A percentile compares a stretch with the other conserved stretches of the same genome.
phyloP scores from a whole-genome alignment of 2,329 filamentous ascomycete species.

The Microcera coccophila region DNA sequence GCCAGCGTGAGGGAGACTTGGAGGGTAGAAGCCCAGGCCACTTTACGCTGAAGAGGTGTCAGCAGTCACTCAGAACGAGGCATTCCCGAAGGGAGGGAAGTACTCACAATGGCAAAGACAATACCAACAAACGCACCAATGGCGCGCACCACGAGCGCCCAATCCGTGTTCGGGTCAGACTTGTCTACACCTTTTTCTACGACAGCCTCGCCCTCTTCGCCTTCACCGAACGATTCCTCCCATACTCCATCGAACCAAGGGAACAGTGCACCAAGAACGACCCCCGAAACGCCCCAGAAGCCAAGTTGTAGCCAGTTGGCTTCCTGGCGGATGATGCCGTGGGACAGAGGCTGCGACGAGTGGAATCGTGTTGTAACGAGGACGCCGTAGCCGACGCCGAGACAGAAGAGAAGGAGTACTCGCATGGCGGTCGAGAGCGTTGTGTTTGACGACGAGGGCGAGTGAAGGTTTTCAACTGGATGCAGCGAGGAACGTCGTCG shows the following conservation, averaged over 20 bases:
- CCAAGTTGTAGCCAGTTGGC: constrained; percentile 64
- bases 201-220: constrained; percentile 29
- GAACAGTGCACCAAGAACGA: constrained; percentile 72
- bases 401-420: constrained; percentile 64
- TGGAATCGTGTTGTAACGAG: constrained; percentile 73
- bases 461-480: constrained; percentile 18
- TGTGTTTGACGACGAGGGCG: constrained; percentile 26
- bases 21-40: constrained; percentile 92
- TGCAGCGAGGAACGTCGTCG: constrained; percentile 36
- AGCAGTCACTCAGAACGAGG: constrained; percentile 3
- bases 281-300: constrained; percentile 78
- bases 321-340: constrained; percentile 35
- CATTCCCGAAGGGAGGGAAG: not conserved
- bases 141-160: constrained; percentile 61
- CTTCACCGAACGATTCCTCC: constrained; percentile 50
- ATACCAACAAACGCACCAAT: constrained; percentile 60
- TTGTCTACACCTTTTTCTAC: constrained; percentile 29
- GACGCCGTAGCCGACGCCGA: constrained; percentile 79
- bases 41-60: constrained; percentile 60
- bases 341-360: constrained; percentile 45
- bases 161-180: constrained; percentile 56
- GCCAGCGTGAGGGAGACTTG: constrained; percentile 87
- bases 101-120: constrained; percentile 70
- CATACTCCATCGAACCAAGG: constrained; percentile 81
- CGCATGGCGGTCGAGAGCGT: constrained; percentile 54